Conservation (phyloP, 2,329 filamentous ascomycete species). For the Verticillium nubilum region DNA sequence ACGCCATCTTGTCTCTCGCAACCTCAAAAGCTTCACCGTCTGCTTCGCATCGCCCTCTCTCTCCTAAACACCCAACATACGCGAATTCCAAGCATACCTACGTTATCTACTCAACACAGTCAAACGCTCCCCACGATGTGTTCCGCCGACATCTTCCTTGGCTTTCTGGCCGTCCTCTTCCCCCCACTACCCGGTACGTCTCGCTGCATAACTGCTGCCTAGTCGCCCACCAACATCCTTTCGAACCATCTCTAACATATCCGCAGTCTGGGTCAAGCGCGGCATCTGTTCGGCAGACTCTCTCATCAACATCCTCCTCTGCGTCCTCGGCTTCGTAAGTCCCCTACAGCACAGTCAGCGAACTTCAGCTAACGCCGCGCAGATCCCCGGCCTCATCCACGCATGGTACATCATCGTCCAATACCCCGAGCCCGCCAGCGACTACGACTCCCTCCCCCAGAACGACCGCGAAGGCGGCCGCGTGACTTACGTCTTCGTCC, state of each 20-base stretch:
- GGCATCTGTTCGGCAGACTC: conserved; percentile 91
- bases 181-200: conserved; percentile 59
- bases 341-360: conserved; percentile 13
- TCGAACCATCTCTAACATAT: conserved; percentile 21
- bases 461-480: conserved; percentile 51
- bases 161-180: conserved; percentile 58
- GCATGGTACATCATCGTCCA: conserved; percentile 97
- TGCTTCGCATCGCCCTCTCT: not conserved
- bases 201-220: not conserved
- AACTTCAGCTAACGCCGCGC: conserved; percentile 6
- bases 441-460: conserved; percentile 58
- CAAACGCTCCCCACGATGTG: conserved; percentile 40
- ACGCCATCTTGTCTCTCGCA: not conserved
- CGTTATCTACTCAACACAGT: not conserved
- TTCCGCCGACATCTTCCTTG: conserved; percentile 56
- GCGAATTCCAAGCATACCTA: not conserved
- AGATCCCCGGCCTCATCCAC: conserved; percentile 83
- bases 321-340: conserved; percentile 61
- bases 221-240: not conserved
- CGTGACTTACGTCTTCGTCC: conserved; percentile 76
- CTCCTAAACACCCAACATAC: not conserved
- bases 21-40: not conserved
- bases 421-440: conserved; percentile 69
- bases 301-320: conserved; percentile 91
- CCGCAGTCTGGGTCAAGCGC: conserved; percentile 87